Conservation (phyloP, 805 yeast genomes). For the Wickerhamiella kurtzmanii region DNA sequence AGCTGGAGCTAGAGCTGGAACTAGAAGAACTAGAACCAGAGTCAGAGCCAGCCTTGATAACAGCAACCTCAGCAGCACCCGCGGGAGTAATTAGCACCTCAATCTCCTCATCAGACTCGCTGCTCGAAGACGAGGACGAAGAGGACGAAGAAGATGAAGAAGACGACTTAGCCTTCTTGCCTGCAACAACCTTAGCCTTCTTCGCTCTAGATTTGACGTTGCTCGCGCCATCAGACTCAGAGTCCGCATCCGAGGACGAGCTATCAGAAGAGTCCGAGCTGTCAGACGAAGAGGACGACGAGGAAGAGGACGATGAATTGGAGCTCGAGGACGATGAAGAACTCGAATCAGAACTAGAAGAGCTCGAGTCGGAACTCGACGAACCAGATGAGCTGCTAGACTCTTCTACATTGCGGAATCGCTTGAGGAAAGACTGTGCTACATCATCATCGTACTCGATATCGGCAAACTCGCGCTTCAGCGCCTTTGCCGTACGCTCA, state of each 20-base stretch:
- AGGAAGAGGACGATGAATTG: background rate
- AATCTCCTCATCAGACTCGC: too few species aligned
- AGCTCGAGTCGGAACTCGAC: background rate
- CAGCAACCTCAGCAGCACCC: too few species aligned
- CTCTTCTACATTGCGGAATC: slow-evolving; percentile 11
- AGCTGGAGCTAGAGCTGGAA: too few species aligned
- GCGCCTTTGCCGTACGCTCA: slow-evolving; percentile 22
- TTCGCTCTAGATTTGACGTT: background rate
- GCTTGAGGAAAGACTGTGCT: slow-evolving; percentile 15
- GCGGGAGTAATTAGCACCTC: too few species aligned
- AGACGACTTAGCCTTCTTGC: background rate
- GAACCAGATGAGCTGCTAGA: background rate
- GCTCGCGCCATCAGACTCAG: slow-evolving; percentile 1
- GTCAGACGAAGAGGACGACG: slow-evolving; percentile 7
- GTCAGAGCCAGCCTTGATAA: too few species aligned
- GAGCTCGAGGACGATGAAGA: background rate
- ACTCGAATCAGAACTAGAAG: background rate
- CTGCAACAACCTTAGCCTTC: background rate
- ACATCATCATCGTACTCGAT: slow-evolving; percentile 18
- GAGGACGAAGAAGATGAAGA: background rate
- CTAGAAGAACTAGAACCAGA: too few species aligned
- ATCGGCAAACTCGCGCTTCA: slow-evolving; percentile 20
- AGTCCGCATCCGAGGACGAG: slow-evolving; percentile 8
- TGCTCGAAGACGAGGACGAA: too few species aligned
- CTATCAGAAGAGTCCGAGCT: slow-evolving; percentile 3